These are phyloP conservation scores for Trichoderma orchidacearum DNA, from an alignment of 495 filamentous ascomycete species.

Conservation along the genomic window DNA sequence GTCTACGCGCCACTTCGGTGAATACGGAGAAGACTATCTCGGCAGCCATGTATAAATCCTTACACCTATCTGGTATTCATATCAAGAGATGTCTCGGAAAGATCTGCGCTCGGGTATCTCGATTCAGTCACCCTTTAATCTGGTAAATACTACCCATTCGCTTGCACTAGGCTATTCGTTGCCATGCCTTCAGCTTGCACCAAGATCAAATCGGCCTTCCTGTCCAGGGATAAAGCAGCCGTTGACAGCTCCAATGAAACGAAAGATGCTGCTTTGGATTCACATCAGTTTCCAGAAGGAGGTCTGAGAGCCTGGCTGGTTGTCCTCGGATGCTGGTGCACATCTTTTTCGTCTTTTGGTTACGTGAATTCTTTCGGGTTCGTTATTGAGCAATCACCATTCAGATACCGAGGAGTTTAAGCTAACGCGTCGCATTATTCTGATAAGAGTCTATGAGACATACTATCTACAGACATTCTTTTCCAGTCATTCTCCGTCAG, in stretches of 20 bases:
- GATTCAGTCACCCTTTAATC: neutral
- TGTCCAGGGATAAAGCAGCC: neutral
- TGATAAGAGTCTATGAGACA: constrained; percentile 37
- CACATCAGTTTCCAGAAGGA: constrained; percentile 13
- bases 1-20: neutral
- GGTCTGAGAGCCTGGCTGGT: constrained; percentile 22
- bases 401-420: neutral
- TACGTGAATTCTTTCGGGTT: constrained; percentile 45
- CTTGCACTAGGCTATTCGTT: neutral
- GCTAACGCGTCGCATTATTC: neutral
- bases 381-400: neutral
- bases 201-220: neutral
- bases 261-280: neutral
- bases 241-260: neutral
- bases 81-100: neutral
- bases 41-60: neutral
- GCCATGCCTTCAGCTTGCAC: neutral
- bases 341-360: constrained; percentile 41
- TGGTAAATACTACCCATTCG: neutral
- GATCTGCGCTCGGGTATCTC: neutral
- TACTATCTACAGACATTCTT: constrained; percentile 44
- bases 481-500: constrained; percentile 25
- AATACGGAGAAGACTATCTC: neutral
- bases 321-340: constrained; percentile 10
- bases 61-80: neutral